Percentiles rank a stretch among this genome's conserved stretches.
These are phyloP conservation scores for Zasmidium angulare DNA, from an alignment of 2,329 filamentous ascomycete genomes.

Conservation along the genomic window DNA sequence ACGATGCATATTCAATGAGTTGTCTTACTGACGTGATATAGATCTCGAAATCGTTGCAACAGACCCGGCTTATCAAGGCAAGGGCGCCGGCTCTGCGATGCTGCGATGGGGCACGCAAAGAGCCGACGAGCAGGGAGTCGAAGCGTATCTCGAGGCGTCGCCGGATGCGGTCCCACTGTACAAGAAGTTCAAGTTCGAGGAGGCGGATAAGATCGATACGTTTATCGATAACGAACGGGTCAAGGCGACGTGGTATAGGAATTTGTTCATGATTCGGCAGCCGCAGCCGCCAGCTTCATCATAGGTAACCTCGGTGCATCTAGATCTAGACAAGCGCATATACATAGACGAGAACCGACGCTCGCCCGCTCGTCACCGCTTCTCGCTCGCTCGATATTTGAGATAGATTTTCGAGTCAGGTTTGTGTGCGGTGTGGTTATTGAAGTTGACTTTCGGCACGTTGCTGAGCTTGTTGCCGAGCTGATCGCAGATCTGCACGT, in stretches of 20 bases:
- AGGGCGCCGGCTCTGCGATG: constrained; percentile 39
- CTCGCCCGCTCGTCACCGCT: too few species aligned
- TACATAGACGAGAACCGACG: too few species aligned
- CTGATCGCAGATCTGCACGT: constrained; percentile 46
- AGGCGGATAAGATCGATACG: constrained; percentile 23
- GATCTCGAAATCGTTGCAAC: constrained; percentile 37
- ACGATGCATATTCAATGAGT: neutral
- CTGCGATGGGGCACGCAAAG: constrained; percentile 39
- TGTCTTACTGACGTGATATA: constrained; percentile 7
- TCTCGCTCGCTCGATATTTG: neutral
- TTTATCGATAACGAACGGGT: constrained; percentile 28
- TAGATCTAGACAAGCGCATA: too few species aligned
- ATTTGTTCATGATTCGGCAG: constrained; percentile 28
- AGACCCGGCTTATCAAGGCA: constrained; percentile 38
- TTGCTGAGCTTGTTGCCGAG: constrained; percentile 34
- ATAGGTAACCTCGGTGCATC: too few species aligned
- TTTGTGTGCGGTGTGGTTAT: constrained; percentile 43
- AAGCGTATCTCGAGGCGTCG: constrained; percentile 41
- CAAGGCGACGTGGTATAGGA: constrained; percentile 23
- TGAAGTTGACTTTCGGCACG: constrained; percentile 39
- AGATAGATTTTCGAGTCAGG: constrained; percentile 25
- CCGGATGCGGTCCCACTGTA: constrained; percentile 38
- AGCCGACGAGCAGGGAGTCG: constrained; percentile 37
- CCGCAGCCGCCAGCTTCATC: neutral
- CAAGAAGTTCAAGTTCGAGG: constrained; percentile 37